phyloP scores from a whole-genome alignment of 345 rosid genomes.

The Barbarea vulgaris region DNA sequence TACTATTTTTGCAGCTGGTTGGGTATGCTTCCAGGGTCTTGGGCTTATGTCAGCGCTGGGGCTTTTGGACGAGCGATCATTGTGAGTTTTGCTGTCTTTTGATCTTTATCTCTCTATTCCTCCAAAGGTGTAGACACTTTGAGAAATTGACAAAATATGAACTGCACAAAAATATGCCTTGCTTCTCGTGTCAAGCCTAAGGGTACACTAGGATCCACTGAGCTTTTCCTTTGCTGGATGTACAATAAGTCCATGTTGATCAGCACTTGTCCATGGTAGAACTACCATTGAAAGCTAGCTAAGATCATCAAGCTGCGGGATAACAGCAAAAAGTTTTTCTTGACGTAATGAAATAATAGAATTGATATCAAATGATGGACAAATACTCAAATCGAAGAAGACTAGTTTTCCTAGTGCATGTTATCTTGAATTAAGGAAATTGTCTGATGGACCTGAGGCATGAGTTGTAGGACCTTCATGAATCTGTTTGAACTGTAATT shows the following conservation, averaged over 20 bases:
- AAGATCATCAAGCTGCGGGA: neutral
- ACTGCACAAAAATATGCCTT: neutral
- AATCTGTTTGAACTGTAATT: constrained; percentile 1
- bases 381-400: neutral
- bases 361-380: neutral
- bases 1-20: constrained; percentile 71
- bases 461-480: neutral
- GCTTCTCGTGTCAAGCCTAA: constrained; percentile 16
- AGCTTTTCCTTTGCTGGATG: neutral
- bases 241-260: constrained; percentile 10
- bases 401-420: neutral
- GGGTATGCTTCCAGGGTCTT: constrained; percentile 98
- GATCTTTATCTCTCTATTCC: neutral
- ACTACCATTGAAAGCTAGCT: constrained; percentile 8
- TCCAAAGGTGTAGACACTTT: neutral
- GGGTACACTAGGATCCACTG: constrained; percentile 21
- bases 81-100: constrained; percentile 51
- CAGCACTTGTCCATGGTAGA: neutral
- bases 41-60: constrained; percentile 99
- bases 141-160: neutral
- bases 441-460: neutral
- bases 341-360: neutral
- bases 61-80: constrained; percentile 93
- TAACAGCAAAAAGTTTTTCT: neutral
- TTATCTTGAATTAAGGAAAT: neutral